Conservation (phyloP, 257 asterid species). For the Echium plantagineum region DNA sequence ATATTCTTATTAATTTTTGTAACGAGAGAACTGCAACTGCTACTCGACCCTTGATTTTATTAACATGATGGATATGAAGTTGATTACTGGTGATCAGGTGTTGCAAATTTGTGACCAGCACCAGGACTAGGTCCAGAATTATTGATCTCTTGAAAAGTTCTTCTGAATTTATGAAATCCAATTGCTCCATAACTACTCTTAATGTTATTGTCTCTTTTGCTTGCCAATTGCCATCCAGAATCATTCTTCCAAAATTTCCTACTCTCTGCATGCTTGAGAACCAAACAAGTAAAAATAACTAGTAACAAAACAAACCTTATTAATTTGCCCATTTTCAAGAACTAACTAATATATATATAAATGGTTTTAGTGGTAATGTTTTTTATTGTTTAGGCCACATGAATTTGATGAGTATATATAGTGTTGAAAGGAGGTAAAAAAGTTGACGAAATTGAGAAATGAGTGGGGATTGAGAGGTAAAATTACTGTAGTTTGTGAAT, state of each 20-base stretch:
- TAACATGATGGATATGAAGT: too few relatives aligned
- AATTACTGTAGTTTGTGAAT: background rate
- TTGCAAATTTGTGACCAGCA: conserved; percentile 13
- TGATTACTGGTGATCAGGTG: background rate
- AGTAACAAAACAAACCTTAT: background rate
- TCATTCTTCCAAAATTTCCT: background rate
- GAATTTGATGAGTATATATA: background rate
- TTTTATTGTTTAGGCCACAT: background rate
- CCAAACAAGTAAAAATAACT: background rate
- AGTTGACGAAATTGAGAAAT: background rate
- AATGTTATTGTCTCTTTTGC: background rate
- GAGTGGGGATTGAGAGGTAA: background rate
- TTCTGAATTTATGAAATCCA: background rate
- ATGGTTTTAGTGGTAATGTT: background rate
- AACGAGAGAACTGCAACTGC: too few relatives aligned
- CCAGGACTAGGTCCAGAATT: conserved; percentile 42
- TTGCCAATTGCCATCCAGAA: background rate
- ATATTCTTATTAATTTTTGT: too few relatives aligned
- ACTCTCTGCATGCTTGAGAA: background rate
- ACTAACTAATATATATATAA: too few relatives aligned
- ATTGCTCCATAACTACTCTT: conserved; percentile 18
- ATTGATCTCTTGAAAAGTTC: background rate
- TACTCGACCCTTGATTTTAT: too few relatives aligned
- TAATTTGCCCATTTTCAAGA: background rate
- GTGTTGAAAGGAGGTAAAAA: background rate